phyloP scores from a whole-genome alignment of 768 basidiomycete species.

The Lanmaoa rubissima region DNA sequence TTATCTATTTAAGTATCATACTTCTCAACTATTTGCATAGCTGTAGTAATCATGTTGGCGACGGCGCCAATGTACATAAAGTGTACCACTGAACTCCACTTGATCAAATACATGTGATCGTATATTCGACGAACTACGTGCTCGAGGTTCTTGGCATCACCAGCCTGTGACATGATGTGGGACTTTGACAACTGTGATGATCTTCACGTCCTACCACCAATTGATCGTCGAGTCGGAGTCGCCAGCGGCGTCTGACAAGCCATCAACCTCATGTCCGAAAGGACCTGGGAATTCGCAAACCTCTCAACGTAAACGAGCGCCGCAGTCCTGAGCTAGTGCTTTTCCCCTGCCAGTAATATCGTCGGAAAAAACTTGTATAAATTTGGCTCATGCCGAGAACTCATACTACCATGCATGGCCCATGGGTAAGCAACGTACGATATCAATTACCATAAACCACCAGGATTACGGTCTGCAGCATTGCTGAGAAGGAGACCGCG shows the following conservation, averaged over 20 bases:
- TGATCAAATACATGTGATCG: not conserved
- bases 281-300: not conserved
- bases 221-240: conserved; percentile 15
- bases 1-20: conserved; percentile 26
- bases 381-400: not conserved
- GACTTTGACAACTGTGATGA: conserved; percentile 9
- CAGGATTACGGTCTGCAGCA: not conserved
- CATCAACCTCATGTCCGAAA: conserved; percentile 25
- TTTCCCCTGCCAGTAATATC: too few relatives aligned
- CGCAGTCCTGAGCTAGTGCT: not conserved
- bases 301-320: conserved; percentile 10
- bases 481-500: not conserved
- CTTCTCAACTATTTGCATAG: conserved; percentile 14
- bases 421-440: not conserved
- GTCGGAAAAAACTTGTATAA: not conserved
- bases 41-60: conserved; percentile 1
- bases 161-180: not conserved
- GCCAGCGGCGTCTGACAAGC: conserved; percentile 4
- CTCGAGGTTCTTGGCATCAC: not conserved
- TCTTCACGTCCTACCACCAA: conserved; percentile 13
- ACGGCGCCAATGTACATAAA: conserved; percentile 22
- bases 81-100: conserved; percentile 4
- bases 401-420: not conserved
- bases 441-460: not conserved
- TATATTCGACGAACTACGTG: not conserved